Evolutionary conservation across 2,329 filamentous ascomycete genomes (phyloP), one percentile per base, ranked within the genome.

Genomic region (Microcyclosporella mali): DNA sequence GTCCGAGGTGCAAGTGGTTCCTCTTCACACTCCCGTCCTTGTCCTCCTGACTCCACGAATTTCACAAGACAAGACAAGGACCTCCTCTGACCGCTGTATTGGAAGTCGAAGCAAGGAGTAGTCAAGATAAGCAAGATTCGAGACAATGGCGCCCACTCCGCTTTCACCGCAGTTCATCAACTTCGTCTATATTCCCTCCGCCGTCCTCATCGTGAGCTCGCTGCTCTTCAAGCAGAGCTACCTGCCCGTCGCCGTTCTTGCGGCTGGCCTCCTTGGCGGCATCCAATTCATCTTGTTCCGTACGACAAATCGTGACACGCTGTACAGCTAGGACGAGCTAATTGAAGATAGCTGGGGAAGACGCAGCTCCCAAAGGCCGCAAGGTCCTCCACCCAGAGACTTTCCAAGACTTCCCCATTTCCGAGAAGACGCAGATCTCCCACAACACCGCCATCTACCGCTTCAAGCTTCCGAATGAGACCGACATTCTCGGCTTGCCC

Each of bases 391-490:
- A 90, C 71, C 88, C 89, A 25, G 81, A 82, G 56, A 75, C 77
- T 38, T 95, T 95, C 78, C 88, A 95, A 66, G 79, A 94, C 45
- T 95, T 95, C 64, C 83, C 87, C 65, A 82, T 98, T 57, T 83
- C 85, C 68, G 87, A 97, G 69, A 97, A 95, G 79, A 97, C 84
- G 11, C 78, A 94, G 54, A 83, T 97, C 61, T 95, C 90, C 25
- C 92, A 97, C 79, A 98, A 98, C 75, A 90, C 94, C 47, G 89
- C 90, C 68, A 95, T 98, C 85, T 98, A 97, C 76, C 88, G 92
- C 62, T 95, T 97, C 73, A 77, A 78, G 53, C 85, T 98, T 31
- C 89, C 89, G 44, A 75, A 75, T 39, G 71, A 82, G 31, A 83
- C 74, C 58, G 79, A 85, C 56, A 88, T 95, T 66, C 86, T 97